A percentile compares a stretch with the other conserved stretches of the same genome.
Conservation (phyloP, 495 filamentous ascomycete species). For the Penicillium daleae region DNA sequence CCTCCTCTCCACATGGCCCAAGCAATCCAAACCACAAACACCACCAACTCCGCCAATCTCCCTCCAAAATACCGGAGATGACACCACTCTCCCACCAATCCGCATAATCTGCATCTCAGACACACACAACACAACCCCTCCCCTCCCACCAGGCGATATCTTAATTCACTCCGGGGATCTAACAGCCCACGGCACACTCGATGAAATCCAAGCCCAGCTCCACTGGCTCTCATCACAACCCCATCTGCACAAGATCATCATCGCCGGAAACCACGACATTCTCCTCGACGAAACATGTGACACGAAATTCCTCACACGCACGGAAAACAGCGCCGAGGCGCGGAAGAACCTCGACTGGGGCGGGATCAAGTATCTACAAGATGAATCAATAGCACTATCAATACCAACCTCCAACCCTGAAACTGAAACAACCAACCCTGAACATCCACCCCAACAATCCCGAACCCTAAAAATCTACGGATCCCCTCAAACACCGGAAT, state of each 20-base stretch:
- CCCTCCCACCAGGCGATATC: constrained; percentile 1
- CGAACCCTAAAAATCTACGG: neutral
- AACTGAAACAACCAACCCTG: too few relatives aligned
- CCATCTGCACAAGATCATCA: neutral
- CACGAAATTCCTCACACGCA: neutral
- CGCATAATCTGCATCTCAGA: constrained; percentile 1
- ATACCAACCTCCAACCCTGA: too few relatives aligned
- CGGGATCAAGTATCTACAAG: neutral
- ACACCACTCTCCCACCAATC: neutral
- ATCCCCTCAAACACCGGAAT: neutral
- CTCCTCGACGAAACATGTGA: neutral
- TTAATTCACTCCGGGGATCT: neutral
- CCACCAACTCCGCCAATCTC: neutral
- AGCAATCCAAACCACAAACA: neutral
- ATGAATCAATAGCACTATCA: neutral
- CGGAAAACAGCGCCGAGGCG: neutral
- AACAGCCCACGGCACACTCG: neutral
- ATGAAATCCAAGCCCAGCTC: neutral
- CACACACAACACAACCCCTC: neutral
- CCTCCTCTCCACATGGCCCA: neutral
- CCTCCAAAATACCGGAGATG: neutral
- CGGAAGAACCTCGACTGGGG: neutral
- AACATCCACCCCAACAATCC: neutral
- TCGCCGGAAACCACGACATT: neutral
- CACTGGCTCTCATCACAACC: neutral